phyloP scores from a whole-genome alignment of 2,329 filamentous ascomycete species.

The Coniella vitis region DNA sequence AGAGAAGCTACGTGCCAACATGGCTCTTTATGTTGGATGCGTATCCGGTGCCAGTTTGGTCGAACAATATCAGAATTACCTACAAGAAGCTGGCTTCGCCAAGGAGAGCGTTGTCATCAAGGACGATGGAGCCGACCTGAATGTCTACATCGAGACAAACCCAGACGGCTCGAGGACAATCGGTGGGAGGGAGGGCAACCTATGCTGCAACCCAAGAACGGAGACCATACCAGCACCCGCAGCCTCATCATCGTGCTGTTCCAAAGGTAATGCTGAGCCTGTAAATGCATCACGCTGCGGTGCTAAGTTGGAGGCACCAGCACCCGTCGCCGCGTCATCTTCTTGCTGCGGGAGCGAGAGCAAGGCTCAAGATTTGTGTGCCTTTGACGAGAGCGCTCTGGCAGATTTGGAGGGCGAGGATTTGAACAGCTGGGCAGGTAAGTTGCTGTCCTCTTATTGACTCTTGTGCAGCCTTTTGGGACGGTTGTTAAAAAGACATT shows the following conservation, averaged over 20 bases:
- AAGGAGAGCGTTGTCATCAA: constrained; percentile 37
- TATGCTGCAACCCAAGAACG: constrained; percentile 18
- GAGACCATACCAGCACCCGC: constrained; percentile 8
- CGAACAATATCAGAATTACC: constrained; percentile 43
- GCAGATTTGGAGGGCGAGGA: constrained; percentile 27
- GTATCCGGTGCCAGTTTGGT: constrained; percentile 50
- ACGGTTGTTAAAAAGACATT: too few relatives aligned
- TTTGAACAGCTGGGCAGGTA: constrained; percentile 45
- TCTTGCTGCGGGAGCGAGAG: constrained; percentile 5
- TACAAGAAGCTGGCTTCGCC: constrained; percentile 43
- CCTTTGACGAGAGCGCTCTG: constrained; percentile 13
- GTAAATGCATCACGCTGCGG: background rate
- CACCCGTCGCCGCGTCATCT: background rate
- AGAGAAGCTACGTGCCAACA: constrained; percentile 36
- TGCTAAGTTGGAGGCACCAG: background rate
- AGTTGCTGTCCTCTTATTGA: constrained; percentile 19
- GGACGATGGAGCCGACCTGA: constrained; percentile 40
- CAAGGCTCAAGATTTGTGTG: constrained; percentile 18
- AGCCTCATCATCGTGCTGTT: constrained; percentile 1
- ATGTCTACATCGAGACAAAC: constrained; percentile 34
- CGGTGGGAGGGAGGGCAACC: constrained; percentile 13
- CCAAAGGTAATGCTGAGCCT: background rate
- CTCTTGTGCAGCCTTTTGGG: too few relatives aligned
- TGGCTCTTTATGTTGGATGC: constrained; percentile 54
- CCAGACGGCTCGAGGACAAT: constrained; percentile 20